Evolutionary conservation across 768 basidiomycete genomes (phyloP).

Genomic region (Calocybe indica): DNA sequence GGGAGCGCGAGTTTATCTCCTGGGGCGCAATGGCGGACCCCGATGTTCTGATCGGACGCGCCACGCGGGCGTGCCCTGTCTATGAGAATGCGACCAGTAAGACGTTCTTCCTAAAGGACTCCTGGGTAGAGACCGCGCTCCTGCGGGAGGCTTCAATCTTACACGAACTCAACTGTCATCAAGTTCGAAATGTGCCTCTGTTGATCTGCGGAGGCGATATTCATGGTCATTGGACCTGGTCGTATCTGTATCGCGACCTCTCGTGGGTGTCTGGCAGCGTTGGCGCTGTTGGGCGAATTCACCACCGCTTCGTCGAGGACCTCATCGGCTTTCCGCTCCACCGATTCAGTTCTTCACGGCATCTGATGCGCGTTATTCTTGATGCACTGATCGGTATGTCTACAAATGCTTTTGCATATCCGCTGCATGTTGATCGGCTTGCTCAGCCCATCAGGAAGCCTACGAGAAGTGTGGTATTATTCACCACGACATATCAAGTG

Average conservation of each 20-base stretch:
- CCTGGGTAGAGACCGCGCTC: constrained; percentile 13
- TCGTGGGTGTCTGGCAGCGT: constrained; percentile 8
- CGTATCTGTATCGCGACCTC: background rate
- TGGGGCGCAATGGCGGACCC: constrained; percentile 6
- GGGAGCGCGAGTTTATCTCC: constrained; percentile 9
- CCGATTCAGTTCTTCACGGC: background rate
- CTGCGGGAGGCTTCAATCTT: constrained; percentile 15
- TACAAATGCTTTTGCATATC: background rate
- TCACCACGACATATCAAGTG: constrained; percentile 7
- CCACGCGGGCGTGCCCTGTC: constrained; percentile 13
- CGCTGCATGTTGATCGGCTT: background rate
- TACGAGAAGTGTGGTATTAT: constrained; percentile 5
- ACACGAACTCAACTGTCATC: constrained; percentile 2
- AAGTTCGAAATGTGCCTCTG: constrained; percentile 17
- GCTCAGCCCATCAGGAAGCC: constrained; percentile 6
- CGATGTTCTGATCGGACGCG: constrained; percentile 9
- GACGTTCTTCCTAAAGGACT: constrained; percentile 21
- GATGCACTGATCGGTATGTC: constrained; percentile 17
- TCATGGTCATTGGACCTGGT: constrained; percentile 8
- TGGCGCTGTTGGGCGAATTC: constrained; percentile 4
- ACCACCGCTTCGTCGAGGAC: constrained; percentile 1
- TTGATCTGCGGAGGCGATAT: constrained; percentile 26
- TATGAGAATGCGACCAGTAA: constrained; percentile 6
- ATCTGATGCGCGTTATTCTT: constrained; percentile 1
- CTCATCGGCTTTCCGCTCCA: background rate